Evolutionary conservation across 2,329 filamentous ascomycete genomes (phyloP).

Genomic region (Pseudocercospora eumusae): DNA sequence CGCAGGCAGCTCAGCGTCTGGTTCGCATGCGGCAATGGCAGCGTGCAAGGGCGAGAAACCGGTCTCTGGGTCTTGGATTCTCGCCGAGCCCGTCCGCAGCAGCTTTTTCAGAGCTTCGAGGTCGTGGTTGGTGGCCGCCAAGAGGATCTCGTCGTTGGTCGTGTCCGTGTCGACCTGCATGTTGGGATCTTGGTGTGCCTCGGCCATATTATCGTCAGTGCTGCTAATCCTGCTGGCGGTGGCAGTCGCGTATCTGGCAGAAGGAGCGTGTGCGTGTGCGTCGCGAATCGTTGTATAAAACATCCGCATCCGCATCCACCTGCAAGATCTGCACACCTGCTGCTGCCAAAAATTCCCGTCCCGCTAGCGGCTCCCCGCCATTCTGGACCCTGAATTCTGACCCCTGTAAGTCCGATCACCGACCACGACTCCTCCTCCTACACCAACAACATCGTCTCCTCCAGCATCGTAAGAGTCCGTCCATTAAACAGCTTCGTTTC

Average conservation of each 20-base stretch:
- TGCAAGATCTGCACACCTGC: neutral
- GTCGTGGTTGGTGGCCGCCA: conserved; percentile 68
- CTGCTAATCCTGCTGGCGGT: neutral
- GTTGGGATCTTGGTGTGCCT: conserved; percentile 20
- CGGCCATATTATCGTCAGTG: conserved; percentile 12
- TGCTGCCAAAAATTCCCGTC: neutral
- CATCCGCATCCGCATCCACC: neutral
- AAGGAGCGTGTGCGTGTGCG: neutral
- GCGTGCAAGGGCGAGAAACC: conserved; percentile 87
- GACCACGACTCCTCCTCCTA: neutral
- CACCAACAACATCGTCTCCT: neutral
- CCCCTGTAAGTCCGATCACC: neutral
- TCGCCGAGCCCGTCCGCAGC: conserved; percentile 66
- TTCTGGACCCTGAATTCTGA: neutral
- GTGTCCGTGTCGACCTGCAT: conserved; percentile 47
- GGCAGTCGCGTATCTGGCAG: neutral
- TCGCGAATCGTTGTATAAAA: neutral
- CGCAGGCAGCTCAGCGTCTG: conserved; percentile 42
- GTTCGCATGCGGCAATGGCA: conserved; percentile 68
- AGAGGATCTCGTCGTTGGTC: conserved; percentile 61
- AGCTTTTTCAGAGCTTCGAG: conserved; percentile 67
- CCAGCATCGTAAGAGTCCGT: neutral
- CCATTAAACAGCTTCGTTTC: neutral
- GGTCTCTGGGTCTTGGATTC: conserved; percentile 77
- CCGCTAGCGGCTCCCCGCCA: neutral